phyloP scores from a whole-genome alignment of 1,284 basidiomycete genomes.

The Irpex sp. region DNA sequence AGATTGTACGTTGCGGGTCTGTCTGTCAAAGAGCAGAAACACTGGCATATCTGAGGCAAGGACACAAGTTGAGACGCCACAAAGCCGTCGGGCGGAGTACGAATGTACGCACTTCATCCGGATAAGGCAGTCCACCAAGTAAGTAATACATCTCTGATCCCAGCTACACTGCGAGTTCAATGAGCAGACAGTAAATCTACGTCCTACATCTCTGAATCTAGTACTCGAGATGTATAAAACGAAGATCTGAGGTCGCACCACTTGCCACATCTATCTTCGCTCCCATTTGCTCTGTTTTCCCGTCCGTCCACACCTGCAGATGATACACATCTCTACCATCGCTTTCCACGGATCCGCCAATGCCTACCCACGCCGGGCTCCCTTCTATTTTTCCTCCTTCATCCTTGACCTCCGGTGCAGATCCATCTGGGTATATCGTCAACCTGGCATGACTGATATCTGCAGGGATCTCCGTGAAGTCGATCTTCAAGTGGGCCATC shows the following conservation, averaged over 20 bases:
- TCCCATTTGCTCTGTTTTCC: neutral
- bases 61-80: neutral
- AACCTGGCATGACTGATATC: slow-evolving; percentile 1
- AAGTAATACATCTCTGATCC: too few species aligned
- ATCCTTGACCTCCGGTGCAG: neutral
- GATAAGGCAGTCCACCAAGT: neutral
- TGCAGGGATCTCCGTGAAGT: slow-evolving; percentile 29
- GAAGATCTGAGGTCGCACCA: neutral
- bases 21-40: too few species aligned
- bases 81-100: neutral
- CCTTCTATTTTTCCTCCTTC: neutral
- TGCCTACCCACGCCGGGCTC: neutral
- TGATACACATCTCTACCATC: neutral
- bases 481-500: slow-evolving; percentile 37
- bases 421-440: neutral
- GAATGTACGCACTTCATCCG: neutral
- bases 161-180: too few species aligned
- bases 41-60: too few species aligned
- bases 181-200: too few species aligned
- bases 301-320: neutral
- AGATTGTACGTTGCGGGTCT: neutral
- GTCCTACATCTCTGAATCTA: too few species aligned
- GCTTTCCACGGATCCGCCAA: neutral
- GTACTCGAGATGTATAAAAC: neutral
- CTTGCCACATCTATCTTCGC: neutral